Percentiles rank a stretch among this genome's conserved stretches.
Evolutionary conservation across 2,329 filamentous ascomycete species (phyloP).

Genomic region (Pyrenochaeta sp.): DNA sequence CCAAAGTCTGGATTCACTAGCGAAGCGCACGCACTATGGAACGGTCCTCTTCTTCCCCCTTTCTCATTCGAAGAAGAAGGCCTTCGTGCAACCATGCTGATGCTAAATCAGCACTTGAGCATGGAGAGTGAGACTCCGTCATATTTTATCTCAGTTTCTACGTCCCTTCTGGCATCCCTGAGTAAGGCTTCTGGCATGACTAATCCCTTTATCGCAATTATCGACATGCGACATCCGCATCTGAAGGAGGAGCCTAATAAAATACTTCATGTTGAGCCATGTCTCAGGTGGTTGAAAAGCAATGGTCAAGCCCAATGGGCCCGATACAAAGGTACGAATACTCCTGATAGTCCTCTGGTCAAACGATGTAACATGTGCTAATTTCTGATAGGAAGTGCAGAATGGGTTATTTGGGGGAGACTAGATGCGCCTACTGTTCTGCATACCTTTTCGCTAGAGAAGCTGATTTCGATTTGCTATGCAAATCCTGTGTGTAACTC

Average conservation of each 20-base stretch:
- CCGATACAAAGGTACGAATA: conserved; percentile 7
- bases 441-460: too few species aligned
- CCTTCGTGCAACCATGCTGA: not conserved
- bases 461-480: too few species aligned
- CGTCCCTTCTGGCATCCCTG: conserved; percentile 8
- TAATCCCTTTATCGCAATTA: conserved; percentile 2
- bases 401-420: too few species aligned
- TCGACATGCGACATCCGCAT: not conserved
- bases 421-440: too few species aligned
- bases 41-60: conserved; percentile 2
- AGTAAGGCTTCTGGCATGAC: conserved; percentile 10
- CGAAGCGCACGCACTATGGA: conserved; percentile 4
- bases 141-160: conserved; percentile 10
- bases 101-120: conserved; percentile 5
- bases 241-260: conserved; percentile 1
- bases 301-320: conserved; percentile 2
- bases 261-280: not conserved
- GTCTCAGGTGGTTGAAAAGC: not conserved
- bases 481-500: too few species aligned
- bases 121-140: conserved; percentile 8
- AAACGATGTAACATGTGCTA: not conserved
- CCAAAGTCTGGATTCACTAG: conserved; percentile 12
- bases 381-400: not conserved
- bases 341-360: not conserved
- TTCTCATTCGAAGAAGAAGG: conserved; percentile 8